Evolutionary conservation across 345 rosid species (phyloP).

Genomic region (Conringia planisiliqua): DNA sequence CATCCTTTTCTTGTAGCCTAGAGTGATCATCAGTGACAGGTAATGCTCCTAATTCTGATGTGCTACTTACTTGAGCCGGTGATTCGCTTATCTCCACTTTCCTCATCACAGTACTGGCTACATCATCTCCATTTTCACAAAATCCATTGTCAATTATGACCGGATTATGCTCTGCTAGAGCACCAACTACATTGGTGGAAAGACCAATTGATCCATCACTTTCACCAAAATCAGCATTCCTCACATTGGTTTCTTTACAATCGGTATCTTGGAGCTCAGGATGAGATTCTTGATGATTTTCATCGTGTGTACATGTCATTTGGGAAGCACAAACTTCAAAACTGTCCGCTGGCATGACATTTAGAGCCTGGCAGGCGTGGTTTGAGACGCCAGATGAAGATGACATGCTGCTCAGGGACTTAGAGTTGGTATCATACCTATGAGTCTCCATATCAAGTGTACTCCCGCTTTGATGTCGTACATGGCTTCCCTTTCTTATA

Average conservation of each 20-base stretch:
- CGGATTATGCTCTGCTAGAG: slow-evolving; percentile 42
- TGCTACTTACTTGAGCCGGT: slow-evolving; percentile 31
- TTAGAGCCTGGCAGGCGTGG: slow-evolving; percentile 46
- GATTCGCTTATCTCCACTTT: slow-evolving; percentile 24
- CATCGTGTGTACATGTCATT: slow-evolving; percentile 39
- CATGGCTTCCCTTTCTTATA: slow-evolving; percentile 56
- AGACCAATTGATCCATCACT: slow-evolving; percentile 38
- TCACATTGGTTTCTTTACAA: slow-evolving; percentile 32
- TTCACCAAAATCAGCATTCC: slow-evolving; percentile 33
- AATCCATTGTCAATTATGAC: slow-evolving; percentile 26
- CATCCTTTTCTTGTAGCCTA: slow-evolving; percentile 33
- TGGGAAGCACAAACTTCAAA: slow-evolving; percentile 36
- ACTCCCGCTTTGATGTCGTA: slow-evolving; percentile 69
- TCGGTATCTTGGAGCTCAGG: slow-evolving; percentile 35
- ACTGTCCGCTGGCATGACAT: slow-evolving; percentile 41
- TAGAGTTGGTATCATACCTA: slow-evolving; percentile 49
- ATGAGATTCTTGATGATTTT: slow-evolving; percentile 37
- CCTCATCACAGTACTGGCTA: slow-evolving; percentile 20
- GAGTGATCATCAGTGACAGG: slow-evolving; percentile 36
- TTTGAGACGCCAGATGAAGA: slow-evolving; percentile 57
- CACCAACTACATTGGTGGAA: slow-evolving; percentile 33
- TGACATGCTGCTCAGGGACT: slow-evolving; percentile 57
- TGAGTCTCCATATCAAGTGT: slow-evolving; percentile 66
- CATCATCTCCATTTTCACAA: slow-evolving; percentile 44
- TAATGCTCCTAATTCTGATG: slow-evolving; percentile 38